Evolutionary conservation across 805 yeast genomes (phyloP).

Genomic region (Zygoascus flipseniorum): DNA sequence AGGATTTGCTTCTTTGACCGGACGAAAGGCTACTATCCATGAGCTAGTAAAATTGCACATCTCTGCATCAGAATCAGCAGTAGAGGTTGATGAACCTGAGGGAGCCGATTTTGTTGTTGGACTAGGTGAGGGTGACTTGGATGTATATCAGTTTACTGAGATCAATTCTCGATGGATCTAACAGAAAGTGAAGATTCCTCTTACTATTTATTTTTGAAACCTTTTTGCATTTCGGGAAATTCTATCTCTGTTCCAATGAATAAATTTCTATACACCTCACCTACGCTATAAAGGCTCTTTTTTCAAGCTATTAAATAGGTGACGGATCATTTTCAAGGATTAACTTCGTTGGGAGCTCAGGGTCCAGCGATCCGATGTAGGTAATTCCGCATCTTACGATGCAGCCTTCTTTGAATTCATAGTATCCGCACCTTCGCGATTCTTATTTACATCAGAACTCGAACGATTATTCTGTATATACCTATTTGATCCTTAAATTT

Average conservation of each 20-base stretch:
- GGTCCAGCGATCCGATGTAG: no score
- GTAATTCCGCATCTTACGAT: no score
- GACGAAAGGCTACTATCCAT: background rate
- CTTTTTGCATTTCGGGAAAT: background rate
- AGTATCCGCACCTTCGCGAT: no score
- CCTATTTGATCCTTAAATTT: no score
- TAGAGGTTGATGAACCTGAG: background rate
- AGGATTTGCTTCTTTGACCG: background rate
- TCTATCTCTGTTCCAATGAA: background rate
- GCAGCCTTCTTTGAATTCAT: no score
- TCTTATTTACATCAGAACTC: no score
- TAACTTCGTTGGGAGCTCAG: no score
- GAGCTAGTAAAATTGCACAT: slow-evolving; percentile 4
- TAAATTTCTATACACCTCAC: no score
- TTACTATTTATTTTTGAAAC: background rate
- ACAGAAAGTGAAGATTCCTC: background rate
- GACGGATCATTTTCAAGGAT: no score
- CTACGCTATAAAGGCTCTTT: no score
- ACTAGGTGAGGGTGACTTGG: slow-evolving; percentile 3
- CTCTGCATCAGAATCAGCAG: background rate
- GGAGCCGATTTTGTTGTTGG: slow-evolving; percentile 6
- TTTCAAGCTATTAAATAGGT: no score
- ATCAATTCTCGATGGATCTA: slow-evolving; percentile 7
- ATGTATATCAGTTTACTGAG: slow-evolving; percentile 3
- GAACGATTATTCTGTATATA: no score